These are phyloP conservation scores for Coemansia sp. DNA, from an alignment of 192 early-diverging fungal species.

Conservation along the genomic window DNA sequence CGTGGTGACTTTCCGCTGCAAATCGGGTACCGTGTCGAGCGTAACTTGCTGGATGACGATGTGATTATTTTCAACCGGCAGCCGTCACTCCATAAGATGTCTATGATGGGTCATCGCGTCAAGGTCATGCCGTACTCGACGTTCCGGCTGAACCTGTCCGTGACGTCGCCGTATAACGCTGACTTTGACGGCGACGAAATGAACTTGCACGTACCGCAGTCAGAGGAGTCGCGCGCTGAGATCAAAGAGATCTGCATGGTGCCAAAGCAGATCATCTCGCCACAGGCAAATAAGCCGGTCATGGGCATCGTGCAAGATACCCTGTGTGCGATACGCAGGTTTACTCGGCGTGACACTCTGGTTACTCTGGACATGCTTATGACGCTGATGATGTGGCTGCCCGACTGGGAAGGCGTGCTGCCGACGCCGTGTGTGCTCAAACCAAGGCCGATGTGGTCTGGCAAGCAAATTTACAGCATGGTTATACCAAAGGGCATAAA, in stretches of 20 bases:
- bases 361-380: constrained; percentile 86
- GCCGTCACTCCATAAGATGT: constrained; percentile 99
- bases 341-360: constrained; percentile 92
- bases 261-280: constrained; percentile 93
- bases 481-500: constrained; percentile 95
- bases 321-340: constrained; percentile 91
- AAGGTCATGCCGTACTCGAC: constrained; percentile 99
- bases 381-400: constrained; percentile 94
- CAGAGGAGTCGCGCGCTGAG: constrained; percentile 94
- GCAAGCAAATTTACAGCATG: constrained; percentile 93
- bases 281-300: constrained; percentile 95
- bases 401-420: constrained; percentile 91
- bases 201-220: constrained; percentile 99
- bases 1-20: constrained; percentile 82
- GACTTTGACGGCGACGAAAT: constrained; percentile 99
- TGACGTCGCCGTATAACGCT: constrained; percentile 97
- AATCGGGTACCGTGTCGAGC: constrained; percentile 90
- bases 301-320: constrained; percentile 99
- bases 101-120: constrained; percentile 98
- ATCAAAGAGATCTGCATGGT: constrained; percentile 97
- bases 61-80: constrained; percentile 99
- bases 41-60: constrained; percentile 93
- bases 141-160: constrained; percentile 95
- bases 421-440: constrained; percentile 94
- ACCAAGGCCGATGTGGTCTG: constrained; percentile 96